Evolutionary conservation across 1,284 basidiomycete species (phyloP), one percentile per base, ranked within the genome.

Genomic region (Cutaneotrichosporon sp.): DNA sequence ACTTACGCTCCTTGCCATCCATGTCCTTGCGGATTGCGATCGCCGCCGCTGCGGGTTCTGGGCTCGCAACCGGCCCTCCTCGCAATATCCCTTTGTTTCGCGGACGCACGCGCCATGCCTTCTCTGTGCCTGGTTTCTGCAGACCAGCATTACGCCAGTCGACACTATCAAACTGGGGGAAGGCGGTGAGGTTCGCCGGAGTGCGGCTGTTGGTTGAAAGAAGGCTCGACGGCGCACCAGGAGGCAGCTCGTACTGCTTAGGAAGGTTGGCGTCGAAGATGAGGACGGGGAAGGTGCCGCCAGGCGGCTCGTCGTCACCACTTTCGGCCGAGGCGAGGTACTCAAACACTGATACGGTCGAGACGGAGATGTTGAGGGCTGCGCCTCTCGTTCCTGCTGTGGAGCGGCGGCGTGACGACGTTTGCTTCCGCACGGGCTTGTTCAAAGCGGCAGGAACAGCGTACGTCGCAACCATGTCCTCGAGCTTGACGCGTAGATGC

Each of bases 91-190:
- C 73, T 56, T 64, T 72, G 11, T 67, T 70, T 56, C 70, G 73
- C 11, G 65, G 72, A 36, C 69, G 69, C 26, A 74, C 73, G 46
- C 70, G 72, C 76, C 75, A 78, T 2, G 67, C 72, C 66, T 74
- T 78, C 69, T 80, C 79, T 8, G 70, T 67, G 56, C 62, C 56
- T 46, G 65, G 63, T 49, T 65, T 60, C 59, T 73, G 73, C 11
- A 72, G 55, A 5, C 73, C 71, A 5, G 74, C 70, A 50, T 76
- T 75, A 1, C 76, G 66, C 80, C 81, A 81, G 61, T 81, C 79
- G 18, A 73, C 71, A 4, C 64, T 66, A 31, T 78, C 76, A 56
- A 79, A 80, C 30, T 74, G 72, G 1, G 77, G 75, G 56, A 79
- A 76, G n/a, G 42, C 16, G 1, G 56, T 58, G 50, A 56, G 58